Evolutionary conservation across 768 basidiomycete genomes (phyloP), one percentile per base, ranked within the genome.

Genomic region (Boletus coccyginus): DNA sequence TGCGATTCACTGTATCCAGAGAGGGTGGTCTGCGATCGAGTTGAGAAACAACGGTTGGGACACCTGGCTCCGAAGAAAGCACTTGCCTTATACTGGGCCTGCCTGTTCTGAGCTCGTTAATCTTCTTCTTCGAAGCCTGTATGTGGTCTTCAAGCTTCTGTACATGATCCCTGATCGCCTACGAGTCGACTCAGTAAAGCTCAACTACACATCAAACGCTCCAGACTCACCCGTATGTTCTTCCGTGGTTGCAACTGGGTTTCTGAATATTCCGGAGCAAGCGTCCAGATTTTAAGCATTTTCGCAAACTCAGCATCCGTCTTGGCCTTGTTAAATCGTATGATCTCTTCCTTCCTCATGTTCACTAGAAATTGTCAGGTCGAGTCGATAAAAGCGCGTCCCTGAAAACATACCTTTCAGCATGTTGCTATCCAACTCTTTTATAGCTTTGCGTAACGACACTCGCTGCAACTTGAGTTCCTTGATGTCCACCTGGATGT

Each of bases 191-290:
- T 62, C 41, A 66, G 56, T 50, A 10, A 10, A 31, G 58, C 38
- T 27, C 29, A 38, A 46, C 33, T 19, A 27, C n/a, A 16, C 49
- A 39, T 50, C 39, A 14, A 49, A 45, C 33, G 17, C 17, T 51
- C 13, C 31, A 19, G 39, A 72, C 83, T 42, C 61, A 92, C 94
- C 67, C 87, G 76, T 38, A 91, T 84, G 58, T 79, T 77, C 61
- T 86, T 82, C 33, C 93, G 80, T 27, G 97, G 74, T 52, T 86
- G 84, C 2, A 78, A 82, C 67, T 95, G 94, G 1, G 84, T 87
- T 66, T 95, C 93, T 14, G 86, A 77, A 65, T 94, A 88, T 65
- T 98, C 93, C 0, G 96, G 93, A 13, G 88, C 88, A n/a, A 94
- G 73, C n/a, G 87, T 85, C 46, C 89, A 79, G 3, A 83, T 76